Evolutionary conservation across 148 eudicot species (phyloP).

Genomic region (Oxyria digyna): DNA sequence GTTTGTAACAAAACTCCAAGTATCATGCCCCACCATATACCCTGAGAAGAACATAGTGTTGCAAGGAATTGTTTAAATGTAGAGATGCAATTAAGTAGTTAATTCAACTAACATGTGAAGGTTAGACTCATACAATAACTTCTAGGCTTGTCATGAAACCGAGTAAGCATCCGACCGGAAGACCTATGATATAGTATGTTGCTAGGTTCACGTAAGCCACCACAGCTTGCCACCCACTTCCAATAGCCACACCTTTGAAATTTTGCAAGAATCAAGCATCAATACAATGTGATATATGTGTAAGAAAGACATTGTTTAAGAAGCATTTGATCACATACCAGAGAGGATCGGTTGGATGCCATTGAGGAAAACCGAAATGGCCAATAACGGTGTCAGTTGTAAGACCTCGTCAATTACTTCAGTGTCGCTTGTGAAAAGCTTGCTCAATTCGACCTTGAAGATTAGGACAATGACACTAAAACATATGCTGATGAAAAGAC

Average conservation of each 20-base stretch:
- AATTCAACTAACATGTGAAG: background rate
- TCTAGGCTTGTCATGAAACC: constrained; percentile 29
- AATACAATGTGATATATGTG: background rate
- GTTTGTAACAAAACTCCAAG: constrained; percentile 14
- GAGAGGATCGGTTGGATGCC: constrained; percentile 32
- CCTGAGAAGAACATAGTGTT: constrained; percentile 2
- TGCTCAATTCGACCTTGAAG: constrained; percentile 13
- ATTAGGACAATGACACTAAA: constrained; percentile 20
- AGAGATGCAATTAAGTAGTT: background rate
- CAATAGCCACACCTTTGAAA: constrained; percentile 37
- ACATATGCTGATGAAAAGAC: constrained; percentile 21
- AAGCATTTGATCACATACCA: background rate
- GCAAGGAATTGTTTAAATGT: background rate
- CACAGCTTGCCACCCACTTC: constrained; percentile 44
- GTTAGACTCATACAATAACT: constrained; percentile 9
- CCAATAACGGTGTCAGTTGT: constrained; percentile 32
- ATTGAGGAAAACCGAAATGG: constrained; percentile 21
- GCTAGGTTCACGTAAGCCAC: constrained; percentile 32
- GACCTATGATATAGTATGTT: constrained; percentile 28
- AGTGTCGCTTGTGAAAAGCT: constrained; percentile 17
- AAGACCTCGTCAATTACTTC: constrained; percentile 27
- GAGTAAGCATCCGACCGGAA: constrained; percentile 27
- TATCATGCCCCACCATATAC: constrained; percentile 20
- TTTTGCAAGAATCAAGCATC: background rate
- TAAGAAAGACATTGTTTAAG: background rate